Evolutionary conservation across 2,329 filamentous ascomycete genomes (phyloP).

Genomic region (Chaetomiaceae sp.): DNA sequence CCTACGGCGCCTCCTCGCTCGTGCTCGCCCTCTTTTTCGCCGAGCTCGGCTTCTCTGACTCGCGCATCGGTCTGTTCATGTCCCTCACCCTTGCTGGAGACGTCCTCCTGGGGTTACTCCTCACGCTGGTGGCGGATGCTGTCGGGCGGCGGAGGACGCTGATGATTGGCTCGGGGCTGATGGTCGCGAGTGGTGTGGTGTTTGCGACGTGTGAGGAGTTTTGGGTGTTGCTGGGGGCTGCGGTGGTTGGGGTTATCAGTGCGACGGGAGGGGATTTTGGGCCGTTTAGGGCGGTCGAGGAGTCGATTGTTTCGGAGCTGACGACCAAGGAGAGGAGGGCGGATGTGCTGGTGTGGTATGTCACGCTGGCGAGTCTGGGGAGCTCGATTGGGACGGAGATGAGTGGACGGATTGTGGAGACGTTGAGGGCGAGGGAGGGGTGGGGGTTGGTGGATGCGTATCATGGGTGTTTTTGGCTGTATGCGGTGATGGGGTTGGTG

Average conservation of each 20-base stretch:
- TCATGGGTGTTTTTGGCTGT: slow-evolving; percentile 56
- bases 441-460: slow-evolving; percentile 51
- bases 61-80: slow-evolving; percentile 61
- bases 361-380: slow-evolving; percentile 52
- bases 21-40: slow-evolving; percentile 60
- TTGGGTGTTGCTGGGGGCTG: slow-evolving; percentile 55
- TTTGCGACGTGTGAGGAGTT: slow-evolving; percentile 54
- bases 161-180: slow-evolving; percentile 48
- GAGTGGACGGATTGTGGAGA: slow-evolving; percentile 48
- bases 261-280: slow-evolving; percentile 63
- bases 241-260: slow-evolving; percentile 58
- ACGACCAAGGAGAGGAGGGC: slow-evolving; percentile 50
- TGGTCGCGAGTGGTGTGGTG: slow-evolving; percentile 51
- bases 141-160: slow-evolving; percentile 54
- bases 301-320: slow-evolving; percentile 59
- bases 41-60: slow-evolving; percentile 51
- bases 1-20: slow-evolving; percentile 58
- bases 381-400: slow-evolving; percentile 48
- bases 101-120: slow-evolving; percentile 52
- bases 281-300: slow-evolving; percentile 63
- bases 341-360: slow-evolving; percentile 65
- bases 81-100: slow-evolving; percentile 59
- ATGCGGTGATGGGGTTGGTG: slow-evolving; percentile 49
- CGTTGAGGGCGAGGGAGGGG: slow-evolving; percentile 39
- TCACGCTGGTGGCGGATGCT: slow-evolving; percentile 56